Conservation (phyloP, 345 rosid species). For the Gossypium rotundifolium region DNA sequence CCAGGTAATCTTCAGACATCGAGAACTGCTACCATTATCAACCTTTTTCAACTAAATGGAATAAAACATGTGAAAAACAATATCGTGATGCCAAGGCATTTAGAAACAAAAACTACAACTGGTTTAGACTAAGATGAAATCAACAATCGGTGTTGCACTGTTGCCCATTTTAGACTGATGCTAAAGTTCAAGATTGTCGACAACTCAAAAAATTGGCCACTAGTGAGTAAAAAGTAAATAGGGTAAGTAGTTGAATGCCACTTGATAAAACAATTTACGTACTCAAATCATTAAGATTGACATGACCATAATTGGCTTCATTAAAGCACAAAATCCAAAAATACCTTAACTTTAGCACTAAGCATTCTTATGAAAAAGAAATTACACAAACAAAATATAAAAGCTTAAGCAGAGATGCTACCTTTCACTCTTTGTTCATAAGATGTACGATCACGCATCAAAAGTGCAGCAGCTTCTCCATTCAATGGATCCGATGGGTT, state of each 20-base stretch:
- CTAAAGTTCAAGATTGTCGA: background rate
- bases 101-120: conserved; percentile 1
- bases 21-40: background rate
- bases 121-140: background rate
- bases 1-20: background rate
- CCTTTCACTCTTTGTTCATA: conserved; percentile 93
- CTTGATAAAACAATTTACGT: background rate
- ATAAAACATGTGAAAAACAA: background rate
- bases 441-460: conserved; percentile 85
- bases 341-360: background rate
- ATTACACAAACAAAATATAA: background rate
- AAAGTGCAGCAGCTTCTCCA: conserved; percentile 93
- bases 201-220: background rate
- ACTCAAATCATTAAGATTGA: background rate
- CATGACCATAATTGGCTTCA: background rate
- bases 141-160: too few relatives aligned
- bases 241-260: background rate
- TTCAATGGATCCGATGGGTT: conserved; percentile 96
- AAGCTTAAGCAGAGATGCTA: conserved; percentile 13
- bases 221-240: background rate
- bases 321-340: background rate
- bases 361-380: background rate
- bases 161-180: background rate
- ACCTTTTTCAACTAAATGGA: background rate
- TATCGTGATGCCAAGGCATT: background rate